Conservation (phyloP, 2,329 filamentous ascomycete species). For the Apiospora koreana region DNA sequence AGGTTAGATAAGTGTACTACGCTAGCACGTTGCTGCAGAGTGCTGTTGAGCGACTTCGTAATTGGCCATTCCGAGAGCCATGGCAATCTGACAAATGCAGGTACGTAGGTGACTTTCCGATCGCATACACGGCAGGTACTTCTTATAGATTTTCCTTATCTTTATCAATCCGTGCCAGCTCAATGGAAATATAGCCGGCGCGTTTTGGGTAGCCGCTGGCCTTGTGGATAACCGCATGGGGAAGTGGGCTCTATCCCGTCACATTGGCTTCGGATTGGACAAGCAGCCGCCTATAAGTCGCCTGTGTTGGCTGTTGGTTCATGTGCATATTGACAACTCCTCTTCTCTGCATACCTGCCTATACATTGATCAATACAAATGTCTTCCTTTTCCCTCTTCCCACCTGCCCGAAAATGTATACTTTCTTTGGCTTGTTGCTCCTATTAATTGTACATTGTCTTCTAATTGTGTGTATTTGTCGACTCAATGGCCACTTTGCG, state of each 20-base stretch:
- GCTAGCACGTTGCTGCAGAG: too few species aligned
- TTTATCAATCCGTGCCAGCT: too few species aligned
- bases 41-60: too few species aligned
- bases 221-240: neutral
- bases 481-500: neutral
- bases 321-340: neutral
- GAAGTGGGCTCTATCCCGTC: neutral
- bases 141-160: too few species aligned
- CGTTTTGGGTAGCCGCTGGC: neutral
- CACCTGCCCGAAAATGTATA: neutral
- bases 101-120: too few species aligned
- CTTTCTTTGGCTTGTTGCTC: neutral
- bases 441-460: neutral
- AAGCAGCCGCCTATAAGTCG: neutral
- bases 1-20: too few species aligned
- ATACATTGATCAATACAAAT: neutral
- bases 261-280: neutral
- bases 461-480: neutral
- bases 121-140: too few species aligned
- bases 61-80: too few species aligned
- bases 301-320: neutral
- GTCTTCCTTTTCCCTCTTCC: neutral
- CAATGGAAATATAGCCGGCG: neutral
- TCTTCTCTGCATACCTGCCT: neutral
- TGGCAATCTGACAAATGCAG: too few species aligned